These are phyloP conservation scores for Claviceps africana DNA, from an alignment of 2,329 filamentous ascomycete genomes.

Conservation along the genomic window DNA sequence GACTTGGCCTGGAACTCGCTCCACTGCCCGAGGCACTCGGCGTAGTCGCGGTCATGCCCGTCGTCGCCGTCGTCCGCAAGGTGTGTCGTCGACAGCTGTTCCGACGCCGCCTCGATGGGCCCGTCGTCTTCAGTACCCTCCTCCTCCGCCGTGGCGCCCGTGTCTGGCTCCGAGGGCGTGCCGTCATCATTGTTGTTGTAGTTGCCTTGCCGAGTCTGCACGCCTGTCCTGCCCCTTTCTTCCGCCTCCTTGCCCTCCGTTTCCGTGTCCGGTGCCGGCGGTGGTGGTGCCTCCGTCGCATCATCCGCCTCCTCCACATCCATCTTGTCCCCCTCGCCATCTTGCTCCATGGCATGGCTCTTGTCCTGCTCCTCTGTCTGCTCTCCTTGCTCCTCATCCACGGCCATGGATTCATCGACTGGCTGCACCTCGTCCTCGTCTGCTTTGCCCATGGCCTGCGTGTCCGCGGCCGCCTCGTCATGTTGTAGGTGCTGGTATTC, in stretches of 20 bases:
- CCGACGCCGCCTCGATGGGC: conserved; percentile 37
- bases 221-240: conserved; percentile 45
- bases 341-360: conserved; percentile 38
- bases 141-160: conserved; percentile 32
- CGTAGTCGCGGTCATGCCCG: conserved; percentile 34
- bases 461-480: conserved; percentile 67
- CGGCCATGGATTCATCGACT: conserved; percentile 77
- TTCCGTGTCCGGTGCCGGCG: too few relatives aligned
- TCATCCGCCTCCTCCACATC: conserved; percentile 21
- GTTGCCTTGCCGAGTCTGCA: conserved; percentile 44
- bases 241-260: conserved; percentile 24
- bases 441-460: conserved; percentile 81
- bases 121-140: conserved; percentile 37
- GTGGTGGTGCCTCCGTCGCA: conserved; percentile 14
- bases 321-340: conserved; percentile 35
- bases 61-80: conserved; percentile 34
- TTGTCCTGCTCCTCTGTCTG: conserved; percentile 38
- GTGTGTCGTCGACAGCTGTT: conserved; percentile 60
- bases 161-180: conserved; percentile 23
- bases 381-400: conserved; percentile 66
- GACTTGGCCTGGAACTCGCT: conserved; percentile 71
- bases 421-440: conserved; percentile 75
- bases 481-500: conserved; percentile 90
- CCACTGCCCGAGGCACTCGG: conserved; percentile 62
- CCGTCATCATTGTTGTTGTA: conserved; percentile 38